Evolutionary conservation across 192 early-diverging fungal species (phyloP).

Genomic region (Coemansia sp.): DNA sequence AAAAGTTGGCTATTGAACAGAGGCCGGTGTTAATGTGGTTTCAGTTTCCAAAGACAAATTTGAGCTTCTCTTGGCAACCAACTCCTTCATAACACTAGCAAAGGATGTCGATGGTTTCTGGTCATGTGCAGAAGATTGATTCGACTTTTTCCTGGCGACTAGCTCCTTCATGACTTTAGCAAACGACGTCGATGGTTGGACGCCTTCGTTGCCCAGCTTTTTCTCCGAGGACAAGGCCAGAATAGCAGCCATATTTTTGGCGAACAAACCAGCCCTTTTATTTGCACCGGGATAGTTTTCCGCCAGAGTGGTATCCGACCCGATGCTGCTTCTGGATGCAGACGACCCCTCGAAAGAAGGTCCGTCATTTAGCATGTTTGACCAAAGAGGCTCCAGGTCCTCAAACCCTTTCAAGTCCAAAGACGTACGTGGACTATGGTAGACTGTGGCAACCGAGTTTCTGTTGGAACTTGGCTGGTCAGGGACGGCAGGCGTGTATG

Average conservation of each 20-base stretch:
- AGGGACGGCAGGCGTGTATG: background rate
- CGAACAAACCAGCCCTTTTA: background rate
- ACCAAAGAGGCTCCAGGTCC: background rate
- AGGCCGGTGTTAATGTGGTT: background rate
- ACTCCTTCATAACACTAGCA: background rate
- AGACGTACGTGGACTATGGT: constrained; percentile 30
- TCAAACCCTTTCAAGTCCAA: constrained; percentile 10
- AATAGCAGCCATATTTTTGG: background rate
- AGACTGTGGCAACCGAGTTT: constrained; percentile 18
- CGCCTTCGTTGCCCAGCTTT: background rate
- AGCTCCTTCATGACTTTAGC: background rate
- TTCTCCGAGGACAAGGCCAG: background rate
- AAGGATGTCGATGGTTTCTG: background rate
- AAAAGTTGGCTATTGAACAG: background rate
- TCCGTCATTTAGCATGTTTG: background rate
- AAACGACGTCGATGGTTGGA: background rate
- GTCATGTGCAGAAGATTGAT: background rate
- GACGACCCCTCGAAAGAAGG: background rate
- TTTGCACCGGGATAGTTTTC: background rate
- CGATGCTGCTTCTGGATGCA: background rate
- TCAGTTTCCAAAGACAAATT: background rate
- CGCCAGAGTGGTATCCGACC: background rate
- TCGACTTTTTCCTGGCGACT: background rate
- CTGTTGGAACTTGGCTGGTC: background rate
- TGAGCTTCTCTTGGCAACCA: background rate